Evolutionary conservation across 2,329 filamentous ascomycete species (phyloP), one percentile per base, ranked within the genome.

Genomic region (Herpotrichia juniperi): DNA sequence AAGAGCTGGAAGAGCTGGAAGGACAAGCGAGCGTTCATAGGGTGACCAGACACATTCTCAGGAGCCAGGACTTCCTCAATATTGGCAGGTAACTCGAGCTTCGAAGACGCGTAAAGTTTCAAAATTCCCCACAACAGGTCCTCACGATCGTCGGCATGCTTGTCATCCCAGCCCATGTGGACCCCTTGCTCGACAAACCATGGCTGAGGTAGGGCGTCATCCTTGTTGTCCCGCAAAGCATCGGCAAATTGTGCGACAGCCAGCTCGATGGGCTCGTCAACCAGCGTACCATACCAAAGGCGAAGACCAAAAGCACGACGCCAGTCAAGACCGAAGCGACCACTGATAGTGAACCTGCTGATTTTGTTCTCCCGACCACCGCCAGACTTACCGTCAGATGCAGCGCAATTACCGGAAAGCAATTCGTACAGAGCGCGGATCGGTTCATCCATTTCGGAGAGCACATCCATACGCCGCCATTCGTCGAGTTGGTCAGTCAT

Each of bases 361-460:
- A 88, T 83, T 39, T 89, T 87, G 74, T 97, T 91, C 72, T 97
- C 94, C 8, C 88, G 77, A 1, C 90, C 84, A 6, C 84, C 87
- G 2, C 80, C 81, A 58, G 86, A 88, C 67, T 89, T 87, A 10
- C 93, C 94, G 60, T 92, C 85, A 53, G 90, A 93, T 24, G 87
- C 84, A 57, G 90, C 88, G n/a, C 91, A 87, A 59, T 97, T 94
- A 31, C 96, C 94, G 25, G 91, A 86, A 10, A 97, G 79, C 24
- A 99, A 82, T 72, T 96, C 91, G 69, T 97, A 99, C 28, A 99
- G 80, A 8, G 93, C 88, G 48, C 94, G 88, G 39, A 96, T 85
- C 1, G 91, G 81, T 59, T 94, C 88, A 14, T 85, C 87, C 74
- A 99, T 92, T 71, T 99, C 96, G 1, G 91, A 90, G 16, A 96